A percentile compares a stretch with the other conserved stretches of the same genome.
Conservation (phyloP, 805 yeast genomes). For the Yarrowia yakushimensis region DNA sequence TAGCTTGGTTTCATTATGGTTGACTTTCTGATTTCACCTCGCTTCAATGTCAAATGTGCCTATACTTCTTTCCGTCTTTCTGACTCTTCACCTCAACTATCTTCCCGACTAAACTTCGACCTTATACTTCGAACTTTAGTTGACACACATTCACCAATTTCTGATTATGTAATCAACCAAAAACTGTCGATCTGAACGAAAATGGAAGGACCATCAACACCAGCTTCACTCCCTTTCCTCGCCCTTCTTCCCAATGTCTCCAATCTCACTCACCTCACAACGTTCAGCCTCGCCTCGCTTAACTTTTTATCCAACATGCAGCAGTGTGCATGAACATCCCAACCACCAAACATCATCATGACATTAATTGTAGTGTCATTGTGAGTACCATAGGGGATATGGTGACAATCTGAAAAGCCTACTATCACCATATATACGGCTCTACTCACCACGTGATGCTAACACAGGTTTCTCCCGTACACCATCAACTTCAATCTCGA, state of each 20-base stretch:
- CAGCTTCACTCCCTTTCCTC: too few species aligned
- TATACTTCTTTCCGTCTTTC: too few species aligned
- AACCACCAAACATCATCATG: constrained; percentile 22
- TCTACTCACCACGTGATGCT: background rate
- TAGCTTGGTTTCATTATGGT: too few species aligned
- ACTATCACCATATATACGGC: too few species aligned
- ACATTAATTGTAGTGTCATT: constrained; percentile 24
- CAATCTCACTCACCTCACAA: background rate
- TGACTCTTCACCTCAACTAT: too few species aligned
- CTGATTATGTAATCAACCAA: background rate
- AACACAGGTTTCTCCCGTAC: constrained; percentile 33
- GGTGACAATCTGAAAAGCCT: background rate
- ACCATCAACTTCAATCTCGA: constrained; percentile 34
- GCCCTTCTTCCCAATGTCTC: background rate
- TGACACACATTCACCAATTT: background rate
- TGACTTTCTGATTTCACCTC: too few species aligned
- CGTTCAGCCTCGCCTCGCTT: constrained; percentile 12
- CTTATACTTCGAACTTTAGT: background rate
- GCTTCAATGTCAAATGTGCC: too few species aligned
- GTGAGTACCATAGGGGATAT: background rate
- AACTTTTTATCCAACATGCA: constrained; percentile 18
- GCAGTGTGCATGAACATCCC: constrained; percentile 20
- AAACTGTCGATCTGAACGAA: too few species aligned
- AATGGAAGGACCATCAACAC: background rate
- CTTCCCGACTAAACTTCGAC: too few species aligned